Percentiles rank a stretch among this genome's conserved stretches.
Evolutionary conservation across 768 basidiomycete species (phyloP).

Genomic region (Tubosaeta sp.): DNA sequence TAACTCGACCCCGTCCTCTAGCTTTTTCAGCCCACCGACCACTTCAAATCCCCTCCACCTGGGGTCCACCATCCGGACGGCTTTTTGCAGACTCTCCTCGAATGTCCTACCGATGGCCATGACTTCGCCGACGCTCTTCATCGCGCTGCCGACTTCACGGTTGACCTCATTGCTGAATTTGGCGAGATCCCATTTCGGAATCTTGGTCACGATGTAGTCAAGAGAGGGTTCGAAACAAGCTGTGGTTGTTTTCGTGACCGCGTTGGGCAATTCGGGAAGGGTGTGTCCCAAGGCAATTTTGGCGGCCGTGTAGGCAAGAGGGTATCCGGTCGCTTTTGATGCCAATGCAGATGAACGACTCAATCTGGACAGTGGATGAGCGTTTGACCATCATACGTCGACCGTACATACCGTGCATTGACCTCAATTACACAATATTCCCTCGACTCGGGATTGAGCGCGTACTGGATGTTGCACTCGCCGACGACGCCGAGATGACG

Average conservation of each 20-base stretch:
- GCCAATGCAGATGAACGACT: constrained; percentile 93
- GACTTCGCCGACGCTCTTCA: constrained; percentile 99
- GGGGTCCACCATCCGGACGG: constrained; percentile 96
- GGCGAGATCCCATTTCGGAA: constrained; percentile 98
- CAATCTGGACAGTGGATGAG: constrained; percentile 37
- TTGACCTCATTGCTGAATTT: constrained; percentile 95
- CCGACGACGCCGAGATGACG: constrained; percentile 90
- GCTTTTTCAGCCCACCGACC: constrained; percentile 82
- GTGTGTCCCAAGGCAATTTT: constrained; percentile 98
- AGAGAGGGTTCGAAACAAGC: constrained; percentile 99
- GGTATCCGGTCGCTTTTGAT: constrained; percentile 98
- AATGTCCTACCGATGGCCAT: constrained; percentile 99
- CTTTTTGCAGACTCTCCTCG: constrained; percentile 97
- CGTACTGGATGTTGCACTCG: constrained; percentile 98
- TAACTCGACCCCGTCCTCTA: constrained; percentile 63
- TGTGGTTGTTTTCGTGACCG: constrained; percentile 98
- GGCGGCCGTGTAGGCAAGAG: constrained; percentile 97
- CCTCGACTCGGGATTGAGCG: constrained; percentile 84
- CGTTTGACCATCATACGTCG: background rate
- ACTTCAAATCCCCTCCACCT: constrained; percentile 96
- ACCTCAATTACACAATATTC: constrained; percentile 99
- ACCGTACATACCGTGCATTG: constrained; percentile 65
- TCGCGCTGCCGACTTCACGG: constrained; percentile 91
- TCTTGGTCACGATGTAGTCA: constrained; percentile 99
- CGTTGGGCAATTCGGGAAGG: constrained; percentile 95